These are phyloP conservation scores for Tylopilus orsonianus DNA, from an alignment of 1,284 basidiomycete genomes.

Conservation along the genomic window DNA sequence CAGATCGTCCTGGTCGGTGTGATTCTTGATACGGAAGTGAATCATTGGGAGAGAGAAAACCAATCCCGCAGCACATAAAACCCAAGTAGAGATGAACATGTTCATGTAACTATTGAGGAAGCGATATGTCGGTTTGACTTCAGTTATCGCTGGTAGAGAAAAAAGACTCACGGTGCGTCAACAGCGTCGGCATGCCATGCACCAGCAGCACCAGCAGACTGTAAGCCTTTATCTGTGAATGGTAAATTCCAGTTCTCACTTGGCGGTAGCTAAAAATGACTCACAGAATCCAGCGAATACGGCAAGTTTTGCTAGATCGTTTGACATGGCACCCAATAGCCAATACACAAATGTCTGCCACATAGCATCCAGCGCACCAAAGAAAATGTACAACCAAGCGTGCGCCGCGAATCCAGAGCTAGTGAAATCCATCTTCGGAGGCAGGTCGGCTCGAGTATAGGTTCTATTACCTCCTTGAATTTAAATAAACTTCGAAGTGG, in stretches of 20 bases:
- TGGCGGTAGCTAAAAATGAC: not conserved
- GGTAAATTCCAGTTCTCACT: not conserved
- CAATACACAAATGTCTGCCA: constrained; percentile 63
- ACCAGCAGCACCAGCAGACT: constrained; percentile 35
- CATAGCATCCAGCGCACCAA: constrained; percentile 49
- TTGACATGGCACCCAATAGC: constrained; percentile 40
- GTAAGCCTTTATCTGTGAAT: constrained; percentile 29
- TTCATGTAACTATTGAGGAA: constrained; percentile 35
- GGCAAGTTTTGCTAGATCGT: constrained; percentile 33
- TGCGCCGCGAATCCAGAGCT: constrained; percentile 40
- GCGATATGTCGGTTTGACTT: not conserved
- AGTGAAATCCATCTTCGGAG: constrained; percentile 46
- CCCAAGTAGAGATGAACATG: constrained; percentile 41
- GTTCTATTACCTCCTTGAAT: constrained; percentile 31
- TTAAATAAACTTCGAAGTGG: not conserved
- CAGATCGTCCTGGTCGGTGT: constrained; percentile 34
- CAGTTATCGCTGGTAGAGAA: too few relatives aligned
- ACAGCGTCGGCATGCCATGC: constrained; percentile 32
- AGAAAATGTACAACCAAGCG: constrained; percentile 47
- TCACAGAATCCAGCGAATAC: constrained; percentile 34
- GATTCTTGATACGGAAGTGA: constrained; percentile 37
- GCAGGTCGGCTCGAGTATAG: constrained; percentile 48
- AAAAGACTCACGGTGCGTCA: constrained; percentile 20
- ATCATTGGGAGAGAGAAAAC: constrained; percentile 41
- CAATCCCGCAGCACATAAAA: constrained; percentile 35